A percentile compares a stretch with the other conserved stretches of the same genome.
Conservation (phyloP, 148 eudicot genomes). For the Hydrangea macrophylla region DNA sequence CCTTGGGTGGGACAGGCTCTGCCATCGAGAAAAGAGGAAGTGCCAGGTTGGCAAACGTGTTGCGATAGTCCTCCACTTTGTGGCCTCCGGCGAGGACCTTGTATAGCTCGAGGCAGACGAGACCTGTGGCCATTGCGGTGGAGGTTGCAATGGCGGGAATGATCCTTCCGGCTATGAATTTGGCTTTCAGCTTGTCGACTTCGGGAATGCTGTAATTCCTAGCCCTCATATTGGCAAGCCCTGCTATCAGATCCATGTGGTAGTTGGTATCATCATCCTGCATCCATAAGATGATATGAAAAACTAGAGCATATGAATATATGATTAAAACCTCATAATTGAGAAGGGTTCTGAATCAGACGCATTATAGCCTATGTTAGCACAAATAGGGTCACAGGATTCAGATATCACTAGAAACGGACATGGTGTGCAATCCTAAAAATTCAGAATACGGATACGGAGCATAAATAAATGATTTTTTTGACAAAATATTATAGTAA, state of each 20-base stretch:
- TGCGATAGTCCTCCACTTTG: constrained; percentile 79
- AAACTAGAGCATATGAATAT: not conserved
- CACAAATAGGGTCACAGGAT: too few relatives aligned
- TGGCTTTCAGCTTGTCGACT: constrained; percentile 88
- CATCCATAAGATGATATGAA: not conserved
- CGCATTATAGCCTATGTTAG: too few relatives aligned
- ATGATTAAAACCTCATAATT: not conserved
- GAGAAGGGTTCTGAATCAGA: not conserved
- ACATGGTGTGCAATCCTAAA: too few relatives aligned
- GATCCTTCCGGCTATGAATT: constrained; percentile 87
- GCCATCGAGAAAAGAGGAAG: constrained; percentile 89
- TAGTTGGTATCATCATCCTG: constrained; percentile 94
- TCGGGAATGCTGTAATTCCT: constrained; percentile 90
- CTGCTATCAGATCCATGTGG: constrained; percentile 88
- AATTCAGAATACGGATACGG: too few relatives aligned
- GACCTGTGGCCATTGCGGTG: constrained; percentile 86
- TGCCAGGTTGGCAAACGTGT: constrained; percentile 86
- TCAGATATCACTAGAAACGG: too few relatives aligned
- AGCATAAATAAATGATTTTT: too few relatives aligned
- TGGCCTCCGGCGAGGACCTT: constrained; percentile 69
- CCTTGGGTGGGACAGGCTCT: constrained; percentile 84
- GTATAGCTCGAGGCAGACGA: constrained; percentile 93
- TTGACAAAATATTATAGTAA: too few relatives aligned
- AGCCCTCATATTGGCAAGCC: constrained; percentile 87
- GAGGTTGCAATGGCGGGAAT: constrained; percentile 94